phyloP scores from a whole-genome alignment of 116 monocot species.

The Dioscorea cayenensis region DNA sequence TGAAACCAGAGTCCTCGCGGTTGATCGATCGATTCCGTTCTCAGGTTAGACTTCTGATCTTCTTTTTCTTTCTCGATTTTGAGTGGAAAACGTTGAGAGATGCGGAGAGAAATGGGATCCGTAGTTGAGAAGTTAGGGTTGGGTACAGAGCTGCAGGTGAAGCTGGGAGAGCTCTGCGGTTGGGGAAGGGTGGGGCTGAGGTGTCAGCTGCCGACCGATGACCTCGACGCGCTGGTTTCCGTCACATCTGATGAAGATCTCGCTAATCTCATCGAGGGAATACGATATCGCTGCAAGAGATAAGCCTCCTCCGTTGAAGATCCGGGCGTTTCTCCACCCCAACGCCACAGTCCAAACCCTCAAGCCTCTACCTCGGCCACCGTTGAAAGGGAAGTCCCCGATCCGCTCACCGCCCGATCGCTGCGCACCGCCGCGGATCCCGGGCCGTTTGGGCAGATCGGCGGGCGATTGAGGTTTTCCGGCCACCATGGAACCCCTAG shows the following conservation, averaged over 20 bases:
- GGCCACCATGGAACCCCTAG: constrained; percentile 6
- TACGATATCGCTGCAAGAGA: constrained; percentile 57
- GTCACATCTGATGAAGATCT: constrained; percentile 77
- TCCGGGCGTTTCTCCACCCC: constrained; percentile 65
- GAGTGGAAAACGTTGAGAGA: neutral
- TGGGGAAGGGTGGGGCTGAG: constrained; percentile 38
- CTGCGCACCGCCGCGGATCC: neutral
- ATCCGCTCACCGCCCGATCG: neutral
- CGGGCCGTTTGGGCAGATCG: constrained; percentile 1
- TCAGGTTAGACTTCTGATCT: constrained; percentile 25
- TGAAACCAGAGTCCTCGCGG: constrained; percentile 61
- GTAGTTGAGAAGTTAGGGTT: neutral
- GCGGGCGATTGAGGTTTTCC: constrained; percentile 1
- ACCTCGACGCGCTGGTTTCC: constrained; percentile 78
- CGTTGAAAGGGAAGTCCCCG: neutral
- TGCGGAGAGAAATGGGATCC: neutral
- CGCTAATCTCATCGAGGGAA: constrained; percentile 64
- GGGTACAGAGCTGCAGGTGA: constrained; percentile 42
- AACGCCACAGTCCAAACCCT: constrained; percentile 11
- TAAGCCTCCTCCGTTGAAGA: constrained; percentile 28
- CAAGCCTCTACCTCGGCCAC: constrained; percentile 4
- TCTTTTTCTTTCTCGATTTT: neutral
- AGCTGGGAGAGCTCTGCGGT: constrained; percentile 65
- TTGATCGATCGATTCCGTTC: constrained; percentile 62
- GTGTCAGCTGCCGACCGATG: constrained; percentile 84